Percentiles rank a stretch among this genome's conserved stretches.
Evolutionary conservation across 73 alveolate species (phyloP).

Genomic region (Tetrahymena borealis): DNA sequence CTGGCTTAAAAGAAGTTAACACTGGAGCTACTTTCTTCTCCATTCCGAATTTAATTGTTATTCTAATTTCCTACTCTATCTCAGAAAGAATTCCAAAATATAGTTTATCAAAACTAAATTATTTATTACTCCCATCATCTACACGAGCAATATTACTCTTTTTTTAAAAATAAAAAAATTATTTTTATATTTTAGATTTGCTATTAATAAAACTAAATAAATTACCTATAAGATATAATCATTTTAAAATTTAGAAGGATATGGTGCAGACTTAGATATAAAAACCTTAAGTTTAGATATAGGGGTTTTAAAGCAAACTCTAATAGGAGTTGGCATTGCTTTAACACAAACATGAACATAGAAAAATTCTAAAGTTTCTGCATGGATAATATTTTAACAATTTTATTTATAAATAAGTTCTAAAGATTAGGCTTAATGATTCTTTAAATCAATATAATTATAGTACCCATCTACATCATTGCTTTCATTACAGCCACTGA

Average conservation of each 20-base stretch:
- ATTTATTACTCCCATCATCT: neutral
- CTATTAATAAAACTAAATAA: no score
- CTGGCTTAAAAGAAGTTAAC: neutral
- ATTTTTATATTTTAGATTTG: no score
- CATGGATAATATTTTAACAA: neutral
- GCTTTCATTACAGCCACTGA: neutral
- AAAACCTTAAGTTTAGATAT: neutral
- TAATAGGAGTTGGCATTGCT: neutral
- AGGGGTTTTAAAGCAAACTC: neutral
- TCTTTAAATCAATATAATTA: neutral
- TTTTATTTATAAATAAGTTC: neutral
- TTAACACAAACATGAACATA: neutral
- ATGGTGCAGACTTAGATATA: neutral
- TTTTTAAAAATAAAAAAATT: neutral
- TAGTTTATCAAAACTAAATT: neutral
- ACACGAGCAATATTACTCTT: neutral
- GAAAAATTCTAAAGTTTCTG: neutral
- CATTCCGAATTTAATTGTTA: neutral
- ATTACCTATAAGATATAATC: neutral
- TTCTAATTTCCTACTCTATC: neutral
- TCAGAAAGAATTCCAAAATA: neutral
- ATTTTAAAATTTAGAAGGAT: neutral
- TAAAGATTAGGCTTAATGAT: neutral
- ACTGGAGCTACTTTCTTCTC: neutral
- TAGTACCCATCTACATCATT: neutral